A percentile compares a stretch with the other conserved stretches of the same genome.
phyloP scores from a whole-genome alignment of 1,139 yeast species.

The Wickerhamomyces sp. region DNA sequence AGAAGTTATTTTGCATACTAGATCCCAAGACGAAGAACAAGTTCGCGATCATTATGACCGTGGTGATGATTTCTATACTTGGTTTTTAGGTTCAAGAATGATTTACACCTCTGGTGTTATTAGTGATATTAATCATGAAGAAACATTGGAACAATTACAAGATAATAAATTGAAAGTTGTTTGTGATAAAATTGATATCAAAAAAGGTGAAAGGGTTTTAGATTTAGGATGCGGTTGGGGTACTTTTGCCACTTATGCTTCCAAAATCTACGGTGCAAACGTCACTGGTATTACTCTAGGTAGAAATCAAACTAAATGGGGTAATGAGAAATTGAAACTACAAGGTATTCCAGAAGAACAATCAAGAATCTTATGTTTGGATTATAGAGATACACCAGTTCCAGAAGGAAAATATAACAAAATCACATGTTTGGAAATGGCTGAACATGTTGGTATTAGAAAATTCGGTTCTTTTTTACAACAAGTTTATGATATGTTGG shows the following conservation, averaged over 20 bases:
- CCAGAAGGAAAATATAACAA: constrained; percentile 76
- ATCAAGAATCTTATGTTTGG: constrained; percentile 74
- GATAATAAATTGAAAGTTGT: constrained; percentile 86
- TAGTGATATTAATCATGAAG: constrained; percentile 64
- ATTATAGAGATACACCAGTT: constrained; percentile 86
- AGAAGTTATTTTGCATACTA: constrained; percentile 86
- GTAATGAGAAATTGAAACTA: constrained; percentile 61
- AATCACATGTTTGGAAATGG: constrained; percentile 91
- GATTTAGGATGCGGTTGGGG: constrained; percentile 98
- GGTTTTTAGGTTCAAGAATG: constrained; percentile 96
- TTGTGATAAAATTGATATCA: constrained; percentile 78
- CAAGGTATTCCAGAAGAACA: constrained; percentile 69
- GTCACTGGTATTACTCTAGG: constrained; percentile 92
- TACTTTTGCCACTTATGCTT: constrained; percentile 80
- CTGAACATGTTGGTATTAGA: constrained; percentile 94
- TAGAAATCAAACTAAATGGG: constrained; percentile 88
- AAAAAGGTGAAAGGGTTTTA: constrained; percentile 67
- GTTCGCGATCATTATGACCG: constrained; percentile 95
- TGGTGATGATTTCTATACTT: constrained; percentile 91
- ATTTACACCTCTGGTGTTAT: constrained; percentile 86
- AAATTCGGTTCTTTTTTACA: constrained; percentile 68
- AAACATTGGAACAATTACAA: constrained; percentile 80
- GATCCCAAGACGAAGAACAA: constrained; percentile 94
- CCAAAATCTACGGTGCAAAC: constrained; percentile 76
- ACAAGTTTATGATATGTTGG: constrained; percentile 82